phyloP scores from a whole-genome alignment of 176 grass and related monocot genomes.

The Oropetium thomaeum region DNA sequence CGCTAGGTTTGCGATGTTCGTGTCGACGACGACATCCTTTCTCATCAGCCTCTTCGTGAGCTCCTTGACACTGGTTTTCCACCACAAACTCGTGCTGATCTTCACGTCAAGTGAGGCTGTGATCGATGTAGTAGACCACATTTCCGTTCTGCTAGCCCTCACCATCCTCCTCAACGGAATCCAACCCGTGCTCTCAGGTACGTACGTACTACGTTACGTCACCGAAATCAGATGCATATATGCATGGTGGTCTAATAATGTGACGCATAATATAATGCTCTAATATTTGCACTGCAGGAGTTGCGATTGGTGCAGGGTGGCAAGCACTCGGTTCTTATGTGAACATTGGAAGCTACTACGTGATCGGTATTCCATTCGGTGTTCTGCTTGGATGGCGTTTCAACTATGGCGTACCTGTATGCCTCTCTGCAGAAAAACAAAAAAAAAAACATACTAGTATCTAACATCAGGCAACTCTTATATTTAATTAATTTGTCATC shows the following conservation, averaged over 20 bases:
- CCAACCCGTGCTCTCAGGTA: conserved; percentile 49
- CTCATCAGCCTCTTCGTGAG: conserved; percentile 30
- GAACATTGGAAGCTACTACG: conserved; percentile 54
- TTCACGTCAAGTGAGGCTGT: conserved; percentile 25
- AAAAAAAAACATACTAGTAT: too few species aligned
- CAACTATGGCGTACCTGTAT: conserved; percentile 38
- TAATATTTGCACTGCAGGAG: neutral
- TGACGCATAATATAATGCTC: too few species aligned
- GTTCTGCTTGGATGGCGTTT: conserved; percentile 41
- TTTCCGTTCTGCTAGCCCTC: conserved; percentile 33
- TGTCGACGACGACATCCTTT: conserved; percentile 28
- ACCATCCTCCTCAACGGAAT: conserved; percentile 45
- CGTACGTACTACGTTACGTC: too few species aligned
- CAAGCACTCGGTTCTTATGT: conserved; percentile 51
- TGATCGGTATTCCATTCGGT: conserved; percentile 47
- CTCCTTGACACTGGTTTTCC: conserved; percentile 12
- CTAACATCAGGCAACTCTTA: too few species aligned
- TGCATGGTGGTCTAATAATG: too few species aligned
- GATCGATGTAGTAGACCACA: conserved; percentile 22
- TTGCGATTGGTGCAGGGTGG: conserved; percentile 53
- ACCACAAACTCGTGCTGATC: conserved; percentile 18
- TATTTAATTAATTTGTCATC: too few species aligned
- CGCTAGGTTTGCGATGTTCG: conserved; percentile 32
- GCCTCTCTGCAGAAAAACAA: too few species aligned
- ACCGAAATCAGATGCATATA: neutral